Evolutionary conservation across 1,284 basidiomycete genomes (phyloP).

Genomic region (Sporisorium scitamineum): DNA sequence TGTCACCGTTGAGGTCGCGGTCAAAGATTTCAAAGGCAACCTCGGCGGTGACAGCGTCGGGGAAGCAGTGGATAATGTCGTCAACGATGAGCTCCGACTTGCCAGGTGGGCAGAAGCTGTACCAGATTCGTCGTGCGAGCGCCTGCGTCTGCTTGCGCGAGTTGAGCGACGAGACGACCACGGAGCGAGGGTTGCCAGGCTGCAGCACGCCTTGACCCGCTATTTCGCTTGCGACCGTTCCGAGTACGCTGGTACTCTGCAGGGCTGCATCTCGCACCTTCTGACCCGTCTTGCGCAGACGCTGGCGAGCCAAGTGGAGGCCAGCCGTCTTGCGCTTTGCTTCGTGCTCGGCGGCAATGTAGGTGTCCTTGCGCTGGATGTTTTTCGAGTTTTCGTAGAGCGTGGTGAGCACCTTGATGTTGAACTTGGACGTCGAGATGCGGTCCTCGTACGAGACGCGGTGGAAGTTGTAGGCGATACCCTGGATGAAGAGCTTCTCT

Average conservation of each 20-base stretch:
- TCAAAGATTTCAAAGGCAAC: slow-evolving; percentile 82
- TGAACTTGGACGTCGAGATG: slow-evolving; percentile 84
- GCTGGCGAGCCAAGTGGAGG: slow-evolving; percentile 27
- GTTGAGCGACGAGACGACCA: slow-evolving; percentile 47
- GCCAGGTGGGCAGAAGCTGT: slow-evolving; percentile 78
- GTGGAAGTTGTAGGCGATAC: slow-evolving; percentile 78
- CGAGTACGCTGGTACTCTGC: slow-evolving; percentile 67
- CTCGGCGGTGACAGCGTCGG: slow-evolving; percentile 57
- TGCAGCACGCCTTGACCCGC: slow-evolving; percentile 71
- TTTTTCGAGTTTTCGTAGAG: slow-evolving; percentile 81
- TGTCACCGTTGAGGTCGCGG: slow-evolving; percentile 84
- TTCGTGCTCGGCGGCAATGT: slow-evolving; percentile 49
- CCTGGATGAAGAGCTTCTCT: slow-evolving; percentile 89
- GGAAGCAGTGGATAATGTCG: slow-evolving; percentile 82
- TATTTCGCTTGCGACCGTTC: slow-evolving; percentile 75
- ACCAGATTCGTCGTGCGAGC: slow-evolving; percentile 86
- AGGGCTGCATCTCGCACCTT: slow-evolving; percentile 70
- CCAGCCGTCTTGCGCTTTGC: slow-evolving; percentile 48
- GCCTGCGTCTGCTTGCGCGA: slow-evolving; percentile 80
- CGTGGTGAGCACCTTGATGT: slow-evolving; percentile 78
- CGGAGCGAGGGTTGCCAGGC: slow-evolving; percentile 74
- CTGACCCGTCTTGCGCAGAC: slow-evolving; percentile 40
- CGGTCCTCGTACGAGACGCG: slow-evolving; percentile 88
- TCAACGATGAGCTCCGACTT: slow-evolving; percentile 73
- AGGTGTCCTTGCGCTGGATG: slow-evolving; percentile 46